Conservation (phyloP, 2,329 filamentous ascomycete genomes). For the Chrysoporthe deuterocubensis region DNA sequence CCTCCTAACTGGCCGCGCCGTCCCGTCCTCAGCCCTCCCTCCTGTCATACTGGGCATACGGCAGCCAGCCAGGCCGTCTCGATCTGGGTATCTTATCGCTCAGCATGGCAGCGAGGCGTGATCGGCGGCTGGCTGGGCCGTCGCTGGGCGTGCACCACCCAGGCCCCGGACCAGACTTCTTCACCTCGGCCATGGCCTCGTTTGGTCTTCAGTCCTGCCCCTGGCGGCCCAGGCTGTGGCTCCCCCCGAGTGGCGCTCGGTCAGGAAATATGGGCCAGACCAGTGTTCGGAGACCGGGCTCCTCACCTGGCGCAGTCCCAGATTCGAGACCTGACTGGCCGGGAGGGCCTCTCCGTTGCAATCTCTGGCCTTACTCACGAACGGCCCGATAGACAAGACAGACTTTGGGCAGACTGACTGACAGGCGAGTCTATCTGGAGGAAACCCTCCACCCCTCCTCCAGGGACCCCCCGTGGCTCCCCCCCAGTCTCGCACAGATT, state of each 20-base stretch:
- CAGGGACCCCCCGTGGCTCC: neutral
- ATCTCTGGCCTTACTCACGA: neutral
- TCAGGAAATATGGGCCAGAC: neutral
- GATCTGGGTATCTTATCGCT: neutral
- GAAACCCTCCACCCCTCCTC: neutral
- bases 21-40: neutral
- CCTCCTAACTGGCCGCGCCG: neutral
- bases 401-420: no score
- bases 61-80: neutral
- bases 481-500: conserved; percentile 20
- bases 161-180: no score
- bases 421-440: no score
- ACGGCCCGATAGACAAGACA: conserved; percentile 16
- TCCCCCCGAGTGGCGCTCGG: neutral
- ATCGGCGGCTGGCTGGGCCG: no score
- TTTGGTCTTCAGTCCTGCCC: neutral
- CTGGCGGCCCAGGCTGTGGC: neutral
- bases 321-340: conserved; percentile 2
- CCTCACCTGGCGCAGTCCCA: neutral
- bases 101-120: no score
- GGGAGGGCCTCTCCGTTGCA: conserved; percentile 1
- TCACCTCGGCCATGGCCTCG: no score
- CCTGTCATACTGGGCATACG: no score
- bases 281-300: neutral
- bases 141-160: no score